Evolutionary conservation across 306 rosid genomes (phyloP), one percentile per base, ranked within the genome.

Genomic region (Rubus idaeus): DNA sequence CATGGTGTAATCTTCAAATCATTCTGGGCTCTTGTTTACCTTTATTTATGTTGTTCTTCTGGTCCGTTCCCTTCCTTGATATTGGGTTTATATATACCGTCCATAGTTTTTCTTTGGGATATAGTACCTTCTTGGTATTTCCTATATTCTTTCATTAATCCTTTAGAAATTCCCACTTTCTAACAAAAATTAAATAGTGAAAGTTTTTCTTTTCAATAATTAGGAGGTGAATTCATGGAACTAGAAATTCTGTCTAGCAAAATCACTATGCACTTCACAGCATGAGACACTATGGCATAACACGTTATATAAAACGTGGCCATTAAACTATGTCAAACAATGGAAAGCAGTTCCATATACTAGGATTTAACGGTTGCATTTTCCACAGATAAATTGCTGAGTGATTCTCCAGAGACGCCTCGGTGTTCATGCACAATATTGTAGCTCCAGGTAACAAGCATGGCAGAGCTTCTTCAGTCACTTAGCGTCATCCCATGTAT

Each of bases 371-470:
- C 3, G 60, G 37, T n/a, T 52, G 61, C 26, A 18, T n/a, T 75
- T 70, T 77, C 20, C 26, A 56, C 78, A 85, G 88, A 79, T 23
- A 82, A 73, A 49, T 30, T 68, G 77, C 79, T 71, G 66, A 76
- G 68, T 66, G 86, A 71, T 71, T 82, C 79, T 42, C 79, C 70
- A 8, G 71, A 73, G 75, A 67, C 58, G 69, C 41, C 70, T 12
- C 68, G 84, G 75, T 85, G 88, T 67, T 69, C 77, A 61, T 85
- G 88, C 68, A 21, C 86, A 10, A 82, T 85, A 70, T 66, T 85
- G 83, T 85, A 85, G 79, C 57, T 65, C 56, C 78, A 42, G 44
- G 10, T 37, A 75, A 68, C 72, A 10, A 53, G 51, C 47, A 64
- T 26, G 44, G 9, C 40, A 45, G 37, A 39, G 46, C 68, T 26